phyloP scores from a whole-genome alignment of 345 rosid genomes.

The Cardiospermum halicacabum region DNA sequence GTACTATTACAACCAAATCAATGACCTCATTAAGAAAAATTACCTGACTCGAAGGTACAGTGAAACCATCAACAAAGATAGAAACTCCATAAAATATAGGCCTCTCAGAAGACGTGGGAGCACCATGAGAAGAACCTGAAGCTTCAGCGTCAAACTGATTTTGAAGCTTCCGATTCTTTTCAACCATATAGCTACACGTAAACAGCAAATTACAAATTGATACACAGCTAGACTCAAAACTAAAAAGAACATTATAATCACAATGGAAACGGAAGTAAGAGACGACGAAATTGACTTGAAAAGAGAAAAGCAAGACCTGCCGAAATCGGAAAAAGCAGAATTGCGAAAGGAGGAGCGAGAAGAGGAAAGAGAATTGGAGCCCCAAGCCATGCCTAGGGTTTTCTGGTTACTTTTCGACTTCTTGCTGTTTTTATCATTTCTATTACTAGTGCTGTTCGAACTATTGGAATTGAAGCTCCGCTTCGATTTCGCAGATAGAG shows the following conservation, averaged over 20 bases:
- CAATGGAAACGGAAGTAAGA: neutral
- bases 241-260: no score
- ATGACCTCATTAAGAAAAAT: neutral
- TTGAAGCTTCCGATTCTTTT: conserved; percentile 78
- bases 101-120: conserved; percentile 35
- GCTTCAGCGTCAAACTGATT: conserved; percentile 66
- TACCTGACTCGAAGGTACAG: conserved; percentile 89
- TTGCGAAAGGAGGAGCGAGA: conserved; percentile 68
- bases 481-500: conserved; percentile 49
- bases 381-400: conserved; percentile 95
- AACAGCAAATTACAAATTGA: neutral
- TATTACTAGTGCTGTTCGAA: conserved; percentile 29
- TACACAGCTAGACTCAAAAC: neutral
- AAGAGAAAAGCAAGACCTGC: conserved; percentile 44
- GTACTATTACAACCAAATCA: neutral
- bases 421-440: conserved; percentile 19
- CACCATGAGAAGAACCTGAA: conserved; percentile 34
- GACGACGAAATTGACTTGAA: neutral
- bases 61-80: conserved; percentile 93
- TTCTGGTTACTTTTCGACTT: conserved; percentile 56
- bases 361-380: conserved; percentile 63
- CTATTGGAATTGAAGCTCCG: conserved; percentile 50
- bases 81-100: conserved; percentile 75
- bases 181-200: conserved; percentile 67
- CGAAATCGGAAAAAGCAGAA: conserved; percentile 75